Base-by-base conservation (phyloP, 148 eudicot genomes). In the Salicornia ramosissima region DNA sequence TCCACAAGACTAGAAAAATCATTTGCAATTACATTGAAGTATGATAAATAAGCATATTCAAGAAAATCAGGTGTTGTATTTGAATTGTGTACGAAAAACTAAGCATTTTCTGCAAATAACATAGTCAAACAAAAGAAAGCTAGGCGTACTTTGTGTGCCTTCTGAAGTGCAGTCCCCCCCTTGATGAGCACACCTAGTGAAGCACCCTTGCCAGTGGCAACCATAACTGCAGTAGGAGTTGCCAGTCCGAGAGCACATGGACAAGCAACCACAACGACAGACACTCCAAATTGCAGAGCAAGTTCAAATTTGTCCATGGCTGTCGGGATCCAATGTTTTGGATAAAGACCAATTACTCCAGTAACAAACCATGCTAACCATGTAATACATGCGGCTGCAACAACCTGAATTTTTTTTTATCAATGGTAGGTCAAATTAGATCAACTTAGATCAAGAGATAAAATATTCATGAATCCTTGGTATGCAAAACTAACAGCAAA, bases 211-310 rank as follows among this genome's bases (percentile, higher is more conserved):
- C 99, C 99, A 1, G 99, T 90, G 75, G 99, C 92, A 68, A 94
- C 99, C 99, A 94, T 94, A 69, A 94, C 90, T 14, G 99, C 99
- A 40, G 99, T 94, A 66, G 99, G 99, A 79, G 99, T 94, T 61
- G 99, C 99, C 58, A 94, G 82, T 72, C 99, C 99, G 59, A 94
- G 78, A 51, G 99, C 99, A 86, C 99, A 94, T 15, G 97, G 99
- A 75, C 99, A 94, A 36, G 99, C 99, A 73, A 94, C 93, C 43
- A 94, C 97, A 77, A 94, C 78, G 10, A 94, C 99, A 5, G 97
- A 88, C 63, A 94, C 90, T 65, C 91, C 96, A 77, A 94, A 94
- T 88, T 94, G 97, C 76, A 94, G 80, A 33, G 99, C 96, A 75
- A 90, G 92, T 83, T 94, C 97, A 83, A 94, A 90, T 72, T 80